phyloP scores from a whole-genome alignment of 805 yeast species.

The Myxozyma udenii region DNA sequence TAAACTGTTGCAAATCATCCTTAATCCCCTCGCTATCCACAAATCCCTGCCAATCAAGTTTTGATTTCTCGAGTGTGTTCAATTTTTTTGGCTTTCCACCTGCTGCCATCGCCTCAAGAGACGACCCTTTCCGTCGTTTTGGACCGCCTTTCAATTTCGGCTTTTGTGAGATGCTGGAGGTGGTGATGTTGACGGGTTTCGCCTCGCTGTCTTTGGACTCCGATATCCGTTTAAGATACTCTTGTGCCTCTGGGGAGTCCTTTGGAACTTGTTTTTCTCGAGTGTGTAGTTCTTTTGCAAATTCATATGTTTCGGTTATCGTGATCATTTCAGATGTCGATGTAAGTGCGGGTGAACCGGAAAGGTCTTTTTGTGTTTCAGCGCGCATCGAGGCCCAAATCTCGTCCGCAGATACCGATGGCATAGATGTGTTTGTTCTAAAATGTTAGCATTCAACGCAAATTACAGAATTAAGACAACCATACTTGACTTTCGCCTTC shows the following conservation, averaged over 20 bases:
- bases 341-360: background rate
- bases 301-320: slow-evolving; percentile 74
- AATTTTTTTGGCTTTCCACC: slow-evolving; percentile 61
- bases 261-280: slow-evolving; percentile 77
- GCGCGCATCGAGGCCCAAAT: slow-evolving; percentile 25
- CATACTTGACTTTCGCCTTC: slow-evolving; percentile 6
- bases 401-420: slow-evolving; percentile 31
- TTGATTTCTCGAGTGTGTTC: slow-evolving; percentile 86
- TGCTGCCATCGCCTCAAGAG: slow-evolving; percentile 23
- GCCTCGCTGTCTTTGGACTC: slow-evolving; percentile 1
- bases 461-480: background rate
- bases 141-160: background rate
- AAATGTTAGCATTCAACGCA: background rate
- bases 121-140: slow-evolving; percentile 18
- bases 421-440: slow-evolving; percentile 2
- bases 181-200: slow-evolving; percentile 2
- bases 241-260: slow-evolving; percentile 82
- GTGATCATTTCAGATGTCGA: slow-evolving; percentile 51
- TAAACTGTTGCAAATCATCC: slow-evolving; percentile 75
- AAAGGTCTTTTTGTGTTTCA: background rate
- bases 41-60: slow-evolving; percentile 92
- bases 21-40: slow-evolving; percentile 81
- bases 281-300: slow-evolving; percentile 79
- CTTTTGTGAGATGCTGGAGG: slow-evolving; percentile 34
- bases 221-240: slow-evolving; percentile 53